These are phyloP conservation scores for Ustilago trichophora DNA, from an alignment of 1,284 basidiomycete genomes.

Conservation along the genomic window DNA sequence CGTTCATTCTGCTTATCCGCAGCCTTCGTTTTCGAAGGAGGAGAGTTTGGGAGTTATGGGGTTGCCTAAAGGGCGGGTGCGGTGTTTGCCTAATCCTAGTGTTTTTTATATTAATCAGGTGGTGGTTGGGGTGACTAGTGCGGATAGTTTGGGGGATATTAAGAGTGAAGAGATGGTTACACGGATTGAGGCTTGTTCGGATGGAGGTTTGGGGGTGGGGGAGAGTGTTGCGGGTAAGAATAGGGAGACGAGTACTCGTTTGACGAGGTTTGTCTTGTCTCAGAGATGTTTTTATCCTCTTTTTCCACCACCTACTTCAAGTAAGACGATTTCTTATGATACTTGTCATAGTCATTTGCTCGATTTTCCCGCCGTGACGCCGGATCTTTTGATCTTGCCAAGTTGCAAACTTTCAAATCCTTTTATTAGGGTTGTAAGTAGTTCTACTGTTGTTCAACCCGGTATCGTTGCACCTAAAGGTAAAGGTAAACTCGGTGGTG, in stretches of 20 bases:
- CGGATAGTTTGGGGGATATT: slow-evolving; percentile 88
- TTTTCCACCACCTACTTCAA: slow-evolving; percentile 82
- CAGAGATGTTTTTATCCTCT: slow-evolving; percentile 95
- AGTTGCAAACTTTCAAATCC: slow-evolving; percentile 68
- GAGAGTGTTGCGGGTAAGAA: slow-evolving; percentile 61
- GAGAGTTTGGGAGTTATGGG: slow-evolving; percentile 13
- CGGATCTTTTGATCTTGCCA: slow-evolving; percentile 84
- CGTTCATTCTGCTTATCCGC: slow-evolving; percentile 85
- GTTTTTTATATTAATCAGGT: slow-evolving; percentile 85
- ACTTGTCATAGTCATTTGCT: slow-evolving; percentile 53
- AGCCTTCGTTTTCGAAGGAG: slow-evolving; percentile 74
- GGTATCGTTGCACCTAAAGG: slow-evolving; percentile 7
- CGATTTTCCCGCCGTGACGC: slow-evolving; percentile 68
- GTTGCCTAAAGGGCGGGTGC: slow-evolving; percentile 72
- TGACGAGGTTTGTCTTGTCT: slow-evolving; percentile 77
- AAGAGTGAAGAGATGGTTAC: slow-evolving; percentile 83
- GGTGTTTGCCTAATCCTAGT: slow-evolving; percentile 84
- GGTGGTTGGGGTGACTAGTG: slow-evolving; percentile 79
- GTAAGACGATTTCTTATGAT: slow-evolving; percentile 64
- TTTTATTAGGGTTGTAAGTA: slow-evolving; percentile 72
- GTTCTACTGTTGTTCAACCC: slow-evolving; percentile 77
- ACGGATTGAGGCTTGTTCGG: slow-evolving; percentile 69
- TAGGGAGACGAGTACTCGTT: slow-evolving; percentile 34
- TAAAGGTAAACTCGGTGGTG: no score
- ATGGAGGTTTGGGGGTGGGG: slow-evolving; percentile 16